Evolutionary conservation across 1,284 basidiomycete genomes (phyloP).

Genomic region (Trichosporon ovoides): DNA sequence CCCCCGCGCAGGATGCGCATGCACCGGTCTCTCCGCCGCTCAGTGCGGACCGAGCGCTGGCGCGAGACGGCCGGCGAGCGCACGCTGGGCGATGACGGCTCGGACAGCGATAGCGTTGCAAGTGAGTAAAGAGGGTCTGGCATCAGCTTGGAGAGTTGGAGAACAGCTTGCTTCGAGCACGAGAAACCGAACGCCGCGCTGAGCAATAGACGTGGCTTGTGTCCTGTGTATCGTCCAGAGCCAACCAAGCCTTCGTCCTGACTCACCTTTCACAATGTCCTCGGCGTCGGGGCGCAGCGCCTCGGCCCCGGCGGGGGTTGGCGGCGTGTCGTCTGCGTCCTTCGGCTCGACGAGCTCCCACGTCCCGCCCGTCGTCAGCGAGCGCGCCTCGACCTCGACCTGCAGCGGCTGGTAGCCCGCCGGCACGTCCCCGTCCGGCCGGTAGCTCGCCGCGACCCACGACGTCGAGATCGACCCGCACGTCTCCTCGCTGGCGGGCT

Average conservation of each 20-base stretch:
- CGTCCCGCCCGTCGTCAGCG: constrained; percentile 41
- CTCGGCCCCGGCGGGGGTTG: constrained; percentile 45
- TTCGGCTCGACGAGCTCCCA: constrained; percentile 46
- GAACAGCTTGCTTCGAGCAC: no score
- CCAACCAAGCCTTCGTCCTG: constrained; percentile 16
- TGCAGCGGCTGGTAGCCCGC: constrained; percentile 4
- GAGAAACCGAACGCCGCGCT: no score
- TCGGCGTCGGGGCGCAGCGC: constrained; percentile 61
- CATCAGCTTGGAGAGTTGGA: constrained; percentile 15
- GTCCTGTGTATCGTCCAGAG: not conserved
- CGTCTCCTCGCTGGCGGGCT: not conserved
- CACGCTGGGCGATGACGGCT: constrained; percentile 5
- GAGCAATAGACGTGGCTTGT: no score
- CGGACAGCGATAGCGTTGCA: constrained; percentile 25
- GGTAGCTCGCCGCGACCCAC: constrained; percentile 34
- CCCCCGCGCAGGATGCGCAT: constrained; percentile 35
- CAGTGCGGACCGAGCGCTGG: constrained; percentile 57
- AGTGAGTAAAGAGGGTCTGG: constrained; percentile 57
- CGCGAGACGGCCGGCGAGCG: constrained; percentile 50
- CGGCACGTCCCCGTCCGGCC: constrained; percentile 24
- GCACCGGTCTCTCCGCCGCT: constrained; percentile 44
- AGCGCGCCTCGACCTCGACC: not conserved
- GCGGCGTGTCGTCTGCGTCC: constrained; percentile 20
- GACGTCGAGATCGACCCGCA: constrained; percentile 27
- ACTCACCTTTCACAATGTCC: constrained; percentile 65